Base-by-base conservation (phyloP, 176 grass and related monocot species). In the Thinopyrum elongatum region DNA sequence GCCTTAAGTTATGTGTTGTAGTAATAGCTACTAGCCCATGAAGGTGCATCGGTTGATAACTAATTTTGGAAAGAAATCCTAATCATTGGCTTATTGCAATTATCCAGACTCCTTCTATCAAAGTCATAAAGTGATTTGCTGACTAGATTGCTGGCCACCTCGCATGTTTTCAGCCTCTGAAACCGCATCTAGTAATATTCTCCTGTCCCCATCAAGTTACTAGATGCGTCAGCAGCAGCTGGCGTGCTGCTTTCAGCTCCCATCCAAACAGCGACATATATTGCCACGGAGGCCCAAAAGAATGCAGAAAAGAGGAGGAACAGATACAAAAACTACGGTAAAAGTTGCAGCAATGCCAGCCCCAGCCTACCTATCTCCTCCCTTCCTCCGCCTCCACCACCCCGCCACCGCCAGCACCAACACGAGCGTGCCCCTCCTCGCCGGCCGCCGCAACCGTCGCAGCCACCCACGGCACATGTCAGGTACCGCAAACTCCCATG, bases 321-420 rank as follows among this genome's bases (percentile, higher is more conserved):
- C n/a, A 46, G 12, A 42, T 10, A 6, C 17, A 53, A 7, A 7
- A 1, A 16, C 23, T 10, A 2, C 1, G 41, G 23, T 47, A 75
- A 75, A 47, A 10, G 19, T 42, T 26, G 13, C 70, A 88, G 31
- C 63, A 34, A 83, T 83, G 86, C 73, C 61, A 66, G 72, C 80
- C 86, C 82, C 86, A 70, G 34, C 36, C 51, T 38, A 58, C 65
- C 53, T 88, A 83, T 88, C 86, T 64, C 46, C 73, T 83, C 23
- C 19, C 72, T 25, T 30, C 33, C 12, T 8, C 8, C 71, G 33
- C 23, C 5, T 34, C 73, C 59, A 2, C 22, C 77, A 3, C 31
- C 53, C 78, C 57, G 36, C 78, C 39, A 75, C 49, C 39, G 9
- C 39, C 7, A 25, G 7, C 51, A 53, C 16, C 5, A 57, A 19